Evolutionary conservation across 768 basidiomycete species (phyloP).

Genomic region (Dictyophora rubrovolvata): DNA sequence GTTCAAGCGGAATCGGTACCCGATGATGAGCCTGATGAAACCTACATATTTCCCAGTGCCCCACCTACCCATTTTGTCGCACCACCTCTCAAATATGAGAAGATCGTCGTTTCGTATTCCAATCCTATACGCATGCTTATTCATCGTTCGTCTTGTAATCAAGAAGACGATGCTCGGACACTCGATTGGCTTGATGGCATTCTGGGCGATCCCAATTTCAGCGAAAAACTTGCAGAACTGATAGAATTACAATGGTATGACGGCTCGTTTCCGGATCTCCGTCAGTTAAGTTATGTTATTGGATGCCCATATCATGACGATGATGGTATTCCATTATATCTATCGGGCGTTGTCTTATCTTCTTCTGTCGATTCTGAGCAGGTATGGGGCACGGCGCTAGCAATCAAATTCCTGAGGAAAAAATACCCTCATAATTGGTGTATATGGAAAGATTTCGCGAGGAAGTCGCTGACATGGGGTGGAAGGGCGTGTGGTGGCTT

Average conservation of each 20-base stretch:
- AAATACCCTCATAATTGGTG: conserved; percentile 29
- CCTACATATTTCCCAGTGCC: background rate
- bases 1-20: background rate
- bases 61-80: background rate
- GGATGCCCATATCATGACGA: background rate
- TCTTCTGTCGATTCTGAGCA: conserved; percentile 23
- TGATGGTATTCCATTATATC: background rate
- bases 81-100: background rate
- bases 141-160: background rate
- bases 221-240: background rate
- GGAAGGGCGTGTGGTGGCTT: background rate
- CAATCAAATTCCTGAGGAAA: conserved; percentile 34
- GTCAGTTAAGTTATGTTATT: background rate
- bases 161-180: background rate
- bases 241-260: background rate
- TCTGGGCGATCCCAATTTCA: background rate
- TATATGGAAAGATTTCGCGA: conserved; percentile 30
- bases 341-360: background rate
- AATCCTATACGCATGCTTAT: background rate
- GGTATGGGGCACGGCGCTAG: conserved; percentile 42
- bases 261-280: background rate
- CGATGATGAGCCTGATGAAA: background rate
- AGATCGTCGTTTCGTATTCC: background rate
- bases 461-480: conserved; percentile 24
- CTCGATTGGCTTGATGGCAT: background rate